Base-by-base conservation (phyloP, 176 grass and related monocot species). In the bread wheat (Triticum aestivum) region DNA sequence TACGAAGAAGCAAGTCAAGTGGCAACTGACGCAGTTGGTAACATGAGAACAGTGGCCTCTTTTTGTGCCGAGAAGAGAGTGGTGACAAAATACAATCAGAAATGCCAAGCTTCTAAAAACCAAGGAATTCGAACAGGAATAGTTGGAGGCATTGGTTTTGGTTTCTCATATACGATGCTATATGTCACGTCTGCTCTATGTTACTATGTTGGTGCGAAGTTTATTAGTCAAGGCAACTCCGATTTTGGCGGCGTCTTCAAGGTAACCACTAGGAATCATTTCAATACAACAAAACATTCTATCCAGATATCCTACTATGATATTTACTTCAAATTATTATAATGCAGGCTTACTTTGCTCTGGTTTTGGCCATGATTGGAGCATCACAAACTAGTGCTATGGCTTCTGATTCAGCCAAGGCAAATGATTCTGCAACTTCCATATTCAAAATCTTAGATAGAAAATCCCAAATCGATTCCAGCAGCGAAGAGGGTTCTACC, bases 1-100 rank as follows among this genome's bases (percentile, higher is more conserved):
- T 98, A 98, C 54, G 95, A 98, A 81, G 86, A 95, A 83, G 95
- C 95, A 79, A 98, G 71, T 88, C 92, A 94, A 81, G 80, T 98
- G 37, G 92, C 92, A 61, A 90, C 83, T 74, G 92, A 91, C 15
- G 95, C 92, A 76, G 83, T 97, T 41, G 83, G 91, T 87, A 86
- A 91, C 61, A 97, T 97, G 45, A 91, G 89, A 79, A 95, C 91
- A 9, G 85, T 94, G 54, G 92, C 95, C 61, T 97, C 95, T 15
- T 97, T 93, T 79, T 93, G 92, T 35, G 81, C 87, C 1, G 91
- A 97, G 84, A 76, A 89, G 61, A 85, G 82, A 85, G 88, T 89
- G 77, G 33, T 89, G 77, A 42, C 45, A 56, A 81, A 26, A 61
- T 89, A 85, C 35, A 38, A 69, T 69, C 44, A 85, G 35, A 89